phyloP scores from a whole-genome alignment of 257 asterid species.

The Fraxinus quadrangulata region DNA sequence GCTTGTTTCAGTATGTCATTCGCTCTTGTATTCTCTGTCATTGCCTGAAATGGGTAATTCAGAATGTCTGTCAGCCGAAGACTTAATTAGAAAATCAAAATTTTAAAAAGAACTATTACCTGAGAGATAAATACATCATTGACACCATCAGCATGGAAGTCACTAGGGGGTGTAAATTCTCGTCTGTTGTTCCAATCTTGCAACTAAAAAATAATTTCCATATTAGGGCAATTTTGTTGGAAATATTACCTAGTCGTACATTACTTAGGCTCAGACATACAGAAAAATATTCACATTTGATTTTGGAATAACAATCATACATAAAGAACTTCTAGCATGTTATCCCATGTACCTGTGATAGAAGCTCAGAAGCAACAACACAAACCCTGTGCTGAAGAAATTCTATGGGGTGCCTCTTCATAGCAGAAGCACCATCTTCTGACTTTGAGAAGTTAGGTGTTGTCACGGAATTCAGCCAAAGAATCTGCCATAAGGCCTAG shows the following conservation, averaged over 20 bases:
- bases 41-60: constrained; percentile 57
- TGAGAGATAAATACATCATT: constrained; percentile 75
- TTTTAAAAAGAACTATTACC: constrained; percentile 49
- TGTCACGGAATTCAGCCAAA: constrained; percentile 77
- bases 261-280: constrained; percentile 9
- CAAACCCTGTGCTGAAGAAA: constrained; percentile 90
- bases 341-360: constrained; percentile 74
- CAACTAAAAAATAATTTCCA: constrained; percentile 50
- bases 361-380: constrained; percentile 84
- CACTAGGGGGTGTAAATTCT: constrained; percentile 82
- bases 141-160: constrained; percentile 96
- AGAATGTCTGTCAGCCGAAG: constrained; percentile 6
- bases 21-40: constrained; percentile 78
- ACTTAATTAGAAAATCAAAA: constrained; percentile 20
- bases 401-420: constrained; percentile 74
- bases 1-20: constrained; percentile 84
- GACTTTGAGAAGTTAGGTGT: constrained; percentile 59
- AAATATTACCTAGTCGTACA: constrained; percentile 10
- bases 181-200: constrained; percentile 99
- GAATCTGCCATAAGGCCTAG: constrained; percentile 94
- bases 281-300: constrained; percentile 23
- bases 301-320: constrained; percentile 19
- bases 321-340: constrained; percentile 21
- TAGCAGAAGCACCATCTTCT: constrained; percentile 42
- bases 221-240: constrained; percentile 25